Evolutionary conservation across 176 grass and related monocot genomes (phyloP).

Genomic region (Paspalum notatum): DNA sequence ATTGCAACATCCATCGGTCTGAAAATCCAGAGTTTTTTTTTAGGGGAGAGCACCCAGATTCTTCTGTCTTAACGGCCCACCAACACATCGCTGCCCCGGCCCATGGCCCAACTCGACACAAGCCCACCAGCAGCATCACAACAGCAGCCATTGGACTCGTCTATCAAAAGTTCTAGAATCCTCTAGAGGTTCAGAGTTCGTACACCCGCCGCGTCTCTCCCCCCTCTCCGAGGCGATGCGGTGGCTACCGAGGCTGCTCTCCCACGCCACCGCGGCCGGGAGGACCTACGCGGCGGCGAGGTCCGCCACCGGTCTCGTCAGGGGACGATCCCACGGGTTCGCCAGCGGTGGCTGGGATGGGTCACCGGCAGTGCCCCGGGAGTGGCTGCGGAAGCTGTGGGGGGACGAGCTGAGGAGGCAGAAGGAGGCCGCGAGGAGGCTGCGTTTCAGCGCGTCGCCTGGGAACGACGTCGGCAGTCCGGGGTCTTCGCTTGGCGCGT

Average conservation of each 20-base stretch:
- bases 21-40: too few relatives aligned
- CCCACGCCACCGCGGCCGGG: constrained; percentile 21
- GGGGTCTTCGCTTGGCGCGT: constrained; percentile 7
- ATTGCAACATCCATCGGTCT: too few relatives aligned
- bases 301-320: constrained; percentile 14
- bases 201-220: not conserved
- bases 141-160: too few relatives aligned
- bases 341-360: constrained; percentile 35
- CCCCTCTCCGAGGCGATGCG: constrained; percentile 35
- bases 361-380: constrained; percentile 32
- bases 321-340: constrained; percentile 41
- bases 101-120: not conserved
- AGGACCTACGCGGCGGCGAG: constrained; percentile 31
- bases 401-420: constrained; percentile 40
- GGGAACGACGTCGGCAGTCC: not conserved
- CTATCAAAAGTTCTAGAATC: constrained; percentile 26
- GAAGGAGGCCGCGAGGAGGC: constrained; percentile 35
- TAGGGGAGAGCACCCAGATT: too few relatives aligned
- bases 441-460: not conserved
- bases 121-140: constrained; percentile 9
- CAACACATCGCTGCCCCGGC: not conserved
- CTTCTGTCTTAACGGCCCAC: too few relatives aligned
- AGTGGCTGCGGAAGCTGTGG: constrained; percentile 61
- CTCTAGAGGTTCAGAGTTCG: constrained; percentile 11
- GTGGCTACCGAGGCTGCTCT: constrained; percentile 44